Evolutionary conservation across 495 filamentous ascomycete species (phyloP), one percentile per base, ranked within the genome.

Genomic region (Amorphotheca resinae): DNA sequence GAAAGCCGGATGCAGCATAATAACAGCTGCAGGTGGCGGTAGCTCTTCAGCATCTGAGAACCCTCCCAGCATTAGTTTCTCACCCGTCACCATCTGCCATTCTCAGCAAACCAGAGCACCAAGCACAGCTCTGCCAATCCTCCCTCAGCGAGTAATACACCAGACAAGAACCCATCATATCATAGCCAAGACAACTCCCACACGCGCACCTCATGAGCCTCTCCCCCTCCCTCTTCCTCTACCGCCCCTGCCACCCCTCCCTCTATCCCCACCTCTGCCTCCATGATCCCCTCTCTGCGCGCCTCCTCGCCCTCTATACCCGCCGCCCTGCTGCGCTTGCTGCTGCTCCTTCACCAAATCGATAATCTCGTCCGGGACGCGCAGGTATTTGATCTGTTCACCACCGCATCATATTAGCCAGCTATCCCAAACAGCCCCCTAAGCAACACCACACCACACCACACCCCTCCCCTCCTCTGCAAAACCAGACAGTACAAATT

Each of bases 351-450:
- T 94, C 9, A 89, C 87, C 8, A 87, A 58, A 41, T 95, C 91
- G 60, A 96, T 78, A 45, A 96, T 91, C 57, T 95, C 87, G 59
- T 96, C 89, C 35, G 87, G 84, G 2, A 98, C 85, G 39, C 87
- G 82, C 26, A 98, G 76, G 64, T 94, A 98, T 73, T 98, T 98
- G 68, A 98, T 98, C 91, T 98, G 20, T 37, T 8, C 6, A 53
- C 38, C 23, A 16, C 11, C 16, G 20, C 4, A 14, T 44, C 16
- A 30, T 41, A 31, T 45, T 41, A 33, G 6, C 28, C 35, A 14
- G 15, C 34, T 16, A n/a, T 34, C 15, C 32, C 32, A 4, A 16
- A 34, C 9, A 34, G 4, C 32, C 38, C n/a, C 3, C 4, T 3
- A 32, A 11, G 15, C 2, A 34, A 22, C 20, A 4, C 32, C 30